These are phyloP conservation scores for Keqinozyma sinolaborantium DNA, from an alignment of 1,139 yeast species.

Conservation along the genomic window DNA sequence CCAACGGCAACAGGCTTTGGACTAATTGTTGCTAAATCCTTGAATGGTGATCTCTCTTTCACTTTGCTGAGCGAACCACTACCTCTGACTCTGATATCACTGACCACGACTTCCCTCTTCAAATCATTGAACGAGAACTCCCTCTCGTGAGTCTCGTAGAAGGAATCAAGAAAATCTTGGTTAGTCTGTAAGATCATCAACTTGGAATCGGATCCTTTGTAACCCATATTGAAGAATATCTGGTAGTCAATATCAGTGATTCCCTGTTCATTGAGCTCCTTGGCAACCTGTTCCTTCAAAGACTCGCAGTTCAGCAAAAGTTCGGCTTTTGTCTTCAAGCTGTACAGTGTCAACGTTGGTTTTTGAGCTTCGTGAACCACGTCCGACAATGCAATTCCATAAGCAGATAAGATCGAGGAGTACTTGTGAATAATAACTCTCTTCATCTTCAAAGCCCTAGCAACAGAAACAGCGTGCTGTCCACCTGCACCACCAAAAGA, in stretches of 20 bases:
- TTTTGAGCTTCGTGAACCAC: conserved; percentile 17
- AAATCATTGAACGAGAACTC: conserved; percentile 69
- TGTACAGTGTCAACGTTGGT: conserved; percentile 12
- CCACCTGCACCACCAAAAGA: conserved; percentile 24
- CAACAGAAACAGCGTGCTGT: conserved; percentile 17
- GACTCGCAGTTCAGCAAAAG: conserved; percentile 12
- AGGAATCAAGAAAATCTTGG: conserved; percentile 27
- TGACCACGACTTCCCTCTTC: conserved; percentile 37
- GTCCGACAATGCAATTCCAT: conserved; percentile 19
- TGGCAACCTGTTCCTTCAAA: conserved; percentile 8
- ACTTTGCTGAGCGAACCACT: conserved; percentile 34
- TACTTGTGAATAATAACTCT: conserved; percentile 17
- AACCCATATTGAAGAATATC: conserved; percentile 18
- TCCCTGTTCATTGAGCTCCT: conserved; percentile 17
- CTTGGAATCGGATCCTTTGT: conserved; percentile 18
- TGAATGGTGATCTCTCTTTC: conserved; percentile 10
- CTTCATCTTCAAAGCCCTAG: conserved; percentile 16
- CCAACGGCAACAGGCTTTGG: conserved; percentile 4
- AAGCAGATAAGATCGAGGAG: conserved; percentile 20
- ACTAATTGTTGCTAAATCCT: conserved; percentile 7
- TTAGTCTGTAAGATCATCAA: conserved; percentile 16
- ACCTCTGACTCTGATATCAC: conserved; percentile 15
- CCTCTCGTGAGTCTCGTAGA: conserved; percentile 50
- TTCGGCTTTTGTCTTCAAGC: conserved; percentile 5
- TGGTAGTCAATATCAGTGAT: conserved; percentile 10